Evolutionary conservation across 2,329 filamentous ascomycete genomes (phyloP).

Genomic region (Rhinocladiella mackenziei): DNA sequence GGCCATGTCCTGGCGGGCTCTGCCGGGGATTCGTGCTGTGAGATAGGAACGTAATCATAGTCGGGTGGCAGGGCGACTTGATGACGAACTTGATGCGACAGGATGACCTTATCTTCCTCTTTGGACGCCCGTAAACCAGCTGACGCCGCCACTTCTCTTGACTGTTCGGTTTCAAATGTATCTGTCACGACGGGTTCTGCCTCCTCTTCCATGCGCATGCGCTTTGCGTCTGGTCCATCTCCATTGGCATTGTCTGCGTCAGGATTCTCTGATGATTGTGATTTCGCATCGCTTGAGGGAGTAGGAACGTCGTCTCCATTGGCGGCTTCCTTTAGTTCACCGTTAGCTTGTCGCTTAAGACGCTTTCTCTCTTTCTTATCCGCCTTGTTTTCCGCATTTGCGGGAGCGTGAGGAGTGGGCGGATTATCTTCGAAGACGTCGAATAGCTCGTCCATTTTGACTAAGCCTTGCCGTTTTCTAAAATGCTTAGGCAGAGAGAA

Average conservation of each 20-base stretch:
- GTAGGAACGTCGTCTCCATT: slow-evolving; percentile 14
- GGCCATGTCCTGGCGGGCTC: slow-evolving; percentile 78
- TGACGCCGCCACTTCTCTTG: slow-evolving; percentile 79
- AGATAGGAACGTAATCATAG: slow-evolving; percentile 92
- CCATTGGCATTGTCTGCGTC: slow-evolving; percentile 25
- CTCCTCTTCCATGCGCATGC: slow-evolving; percentile 54
- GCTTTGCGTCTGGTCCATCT: slow-evolving; percentile 45
- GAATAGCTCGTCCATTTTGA: slow-evolving; percentile 71
- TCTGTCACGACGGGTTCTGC: slow-evolving; percentile 83
- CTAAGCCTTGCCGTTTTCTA: neutral
- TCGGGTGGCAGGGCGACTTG: slow-evolving; percentile 92
- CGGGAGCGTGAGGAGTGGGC: slow-evolving; percentile 38
- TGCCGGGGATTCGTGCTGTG: slow-evolving; percentile 84
- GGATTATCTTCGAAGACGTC: slow-evolving; percentile 72
- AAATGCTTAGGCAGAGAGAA: neutral
- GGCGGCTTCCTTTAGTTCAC: slow-evolving; percentile 59
- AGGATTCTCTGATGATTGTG: slow-evolving; percentile 7
- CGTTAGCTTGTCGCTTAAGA: slow-evolving; percentile 76
- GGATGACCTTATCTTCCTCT: slow-evolving; percentile 67
- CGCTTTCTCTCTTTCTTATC: slow-evolving; percentile 63
- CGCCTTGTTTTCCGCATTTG: slow-evolving; percentile 34
- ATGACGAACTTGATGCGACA: slow-evolving; percentile 97
- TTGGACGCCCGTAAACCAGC: slow-evolving; percentile 62
- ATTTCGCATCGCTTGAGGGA: slow-evolving; percentile 6
- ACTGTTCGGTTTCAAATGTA: slow-evolving; percentile 90